Evolutionary conservation across 148 eudicot species (phyloP), one percentile per base, ranked within the genome.

Genomic region (Nyssa sinensis): DNA sequence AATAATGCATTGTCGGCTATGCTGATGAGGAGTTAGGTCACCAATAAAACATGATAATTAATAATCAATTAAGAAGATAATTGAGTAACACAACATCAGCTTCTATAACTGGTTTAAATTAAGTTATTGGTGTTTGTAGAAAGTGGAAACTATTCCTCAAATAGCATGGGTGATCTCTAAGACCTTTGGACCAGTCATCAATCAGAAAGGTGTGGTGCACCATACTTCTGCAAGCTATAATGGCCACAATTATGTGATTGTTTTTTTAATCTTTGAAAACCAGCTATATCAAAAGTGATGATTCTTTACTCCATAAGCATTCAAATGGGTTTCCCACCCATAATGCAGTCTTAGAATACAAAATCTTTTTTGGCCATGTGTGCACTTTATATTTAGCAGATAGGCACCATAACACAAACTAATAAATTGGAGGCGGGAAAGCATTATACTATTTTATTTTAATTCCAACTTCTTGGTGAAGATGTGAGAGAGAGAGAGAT

Each of bases 1-100:
- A 78, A 81, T 81, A 72, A 81, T 78, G 75, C 74, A 73, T 78
- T 79, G 87, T 79, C 84, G 87, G 87, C 78, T 69, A 31, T 35
- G 44, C 44, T 77, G 75, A 73, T 76, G 63, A 74, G 57, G 73
- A 79, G 83, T 79, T 79, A 76, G 82, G 83, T 79, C 79, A 82
- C 73, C 73, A 29, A 59, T 71, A 34, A 79, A 66, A 53, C 71
- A 60, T 77, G 70, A 67, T 35, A 39, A 62, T 21, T 73, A 37
- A n/a, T 58, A 41, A 73, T 33, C 57, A 62, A 51, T 72, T 72
- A 16, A 41, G 67, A 58, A 34, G 55, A 35, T 35, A 10, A 37
- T 16, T 35, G 33, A n/a, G n/a, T n/a, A n/a, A n/a, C n/a, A 37
- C 28, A 60, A 61, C 58, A 21, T 70, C 28, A 4, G 17, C 17